A percentile compares a stretch with the other conserved stretches of the same genome.
Conservation (phyloP, 2,329 filamentous ascomycete genomes). For the Pyrenophora tritici-repentis region DNA sequence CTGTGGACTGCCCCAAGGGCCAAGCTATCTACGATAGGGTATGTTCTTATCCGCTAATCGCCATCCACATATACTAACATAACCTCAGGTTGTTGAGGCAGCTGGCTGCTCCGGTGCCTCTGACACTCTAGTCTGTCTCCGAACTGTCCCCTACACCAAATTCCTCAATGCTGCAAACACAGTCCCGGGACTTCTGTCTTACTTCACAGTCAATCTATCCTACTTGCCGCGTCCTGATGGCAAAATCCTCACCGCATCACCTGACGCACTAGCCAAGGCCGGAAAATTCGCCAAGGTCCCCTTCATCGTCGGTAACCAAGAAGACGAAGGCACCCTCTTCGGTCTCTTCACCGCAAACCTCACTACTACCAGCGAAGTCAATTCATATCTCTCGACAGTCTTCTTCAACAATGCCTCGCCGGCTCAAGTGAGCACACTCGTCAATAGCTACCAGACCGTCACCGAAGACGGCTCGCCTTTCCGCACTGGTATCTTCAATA, state of each 20-base stretch:
- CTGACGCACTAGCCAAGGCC: constrained; percentile 60
- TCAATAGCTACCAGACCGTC: constrained; percentile 66
- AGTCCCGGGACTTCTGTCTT: constrained; percentile 70
- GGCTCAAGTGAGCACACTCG: constrained; percentile 59
- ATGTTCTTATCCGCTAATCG: not conserved
- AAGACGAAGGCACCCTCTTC: constrained; percentile 81
- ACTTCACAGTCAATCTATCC: constrained; percentile 70
- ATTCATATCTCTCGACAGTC: constrained; percentile 64
- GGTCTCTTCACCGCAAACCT: constrained; percentile 71
- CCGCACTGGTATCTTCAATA: constrained; percentile 69
- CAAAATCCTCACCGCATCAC: constrained; percentile 63
- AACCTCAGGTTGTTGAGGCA: constrained; percentile 49
- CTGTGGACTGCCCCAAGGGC: constrained; percentile 68
- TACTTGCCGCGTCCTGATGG: constrained; percentile 78
- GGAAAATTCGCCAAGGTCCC: constrained; percentile 65
- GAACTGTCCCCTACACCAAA: constrained; percentile 51
- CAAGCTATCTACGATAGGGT: constrained; percentile 63
- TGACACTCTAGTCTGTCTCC: constrained; percentile 56
- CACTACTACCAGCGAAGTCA: constrained; percentile 62
- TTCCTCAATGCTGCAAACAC: constrained; percentile 69
- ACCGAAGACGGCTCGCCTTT: constrained; percentile 70
- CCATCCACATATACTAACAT: constrained; percentile 60
- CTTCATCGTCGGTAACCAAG: constrained; percentile 73
- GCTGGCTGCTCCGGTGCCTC: constrained; percentile 52
- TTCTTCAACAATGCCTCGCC: constrained; percentile 65